Evolutionary conservation across 2,329 filamentous ascomycete genomes (phyloP), one percentile per base, ranked within the genome.

Genomic region (Pseudomassariella vexata): DNA sequence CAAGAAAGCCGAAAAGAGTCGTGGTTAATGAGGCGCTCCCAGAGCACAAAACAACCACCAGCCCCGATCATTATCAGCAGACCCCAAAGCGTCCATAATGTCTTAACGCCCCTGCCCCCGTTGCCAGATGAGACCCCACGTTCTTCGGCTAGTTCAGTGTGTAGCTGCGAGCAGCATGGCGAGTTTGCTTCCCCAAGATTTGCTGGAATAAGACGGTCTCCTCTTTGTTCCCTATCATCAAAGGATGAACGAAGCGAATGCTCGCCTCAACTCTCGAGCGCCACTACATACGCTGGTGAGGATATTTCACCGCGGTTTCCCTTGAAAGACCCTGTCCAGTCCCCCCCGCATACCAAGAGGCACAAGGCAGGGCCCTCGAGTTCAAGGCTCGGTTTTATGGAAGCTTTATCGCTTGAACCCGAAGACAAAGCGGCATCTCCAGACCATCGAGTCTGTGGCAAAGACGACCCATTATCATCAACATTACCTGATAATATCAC

Each of bases 131-230:
- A 53, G 30, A 58, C 53, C 9, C 53, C 57, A 26, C 52, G 57
- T 36, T 63, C 63, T 12, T 62, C 66, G 16, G 56, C 55, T 27
- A 65, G 59, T 41, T 70, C 68, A 49, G 62, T 69, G 46, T 65
- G 60, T 44, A 65, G 59, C 40, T 62, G 50, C 35, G 60, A 68
- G 24, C 55, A 50, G 41, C 52, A 59, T 43, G 48, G 38, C 31
- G 52, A 52, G 32, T 42, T 30, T 24, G 48, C 48, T 32, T 46
- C 46, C 16, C 42, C 47, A 19, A 40, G 44, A 12, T 40, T 53
- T 33, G 48, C 45, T 36, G 47, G 49, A 36, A 49, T 41, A 41
- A 49, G 45, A 42, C 52, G 50, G 27, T 52, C 51, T 10, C 47
- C 49, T 37, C 56, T 59, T 55, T 60, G 59, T 58, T 52, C 50